Percentiles rank a stretch among this genome's conserved stretches.
phyloP scores from a whole-genome alignment of 257 asterid species.

The Euphrasia confusa region DNA sequence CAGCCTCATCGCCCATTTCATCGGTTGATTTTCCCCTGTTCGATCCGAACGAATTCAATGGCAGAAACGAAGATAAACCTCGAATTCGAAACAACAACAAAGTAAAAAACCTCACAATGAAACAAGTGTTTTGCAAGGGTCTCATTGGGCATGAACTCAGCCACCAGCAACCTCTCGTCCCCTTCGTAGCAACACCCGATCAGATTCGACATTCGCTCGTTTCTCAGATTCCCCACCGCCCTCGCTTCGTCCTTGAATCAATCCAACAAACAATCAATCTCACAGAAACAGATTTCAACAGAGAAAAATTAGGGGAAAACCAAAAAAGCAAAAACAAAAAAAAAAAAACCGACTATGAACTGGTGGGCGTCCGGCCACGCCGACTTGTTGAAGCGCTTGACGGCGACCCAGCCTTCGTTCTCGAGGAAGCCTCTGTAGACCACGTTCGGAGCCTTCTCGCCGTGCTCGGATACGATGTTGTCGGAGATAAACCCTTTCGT shows the following conservation, averaged over 20 bases:
- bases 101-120: constrained; percentile 37
- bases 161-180: constrained; percentile 59
- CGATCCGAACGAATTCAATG: background rate
- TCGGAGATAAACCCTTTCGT: constrained; percentile 48
- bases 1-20: constrained; percentile 68
- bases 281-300: background rate
- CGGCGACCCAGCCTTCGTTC: constrained; percentile 44
- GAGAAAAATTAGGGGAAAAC: background rate
- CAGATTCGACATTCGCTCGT: constrained; percentile 49
- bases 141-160: constrained; percentile 62
- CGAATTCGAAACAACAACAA: background rate
- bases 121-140: constrained; percentile 60
- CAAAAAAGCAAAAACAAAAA: background rate
- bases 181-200: constrained; percentile 52
- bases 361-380: constrained; percentile 72
- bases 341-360: constrained; percentile 37
- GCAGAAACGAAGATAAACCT: background rate
- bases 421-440: constrained; percentile 56
- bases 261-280: constrained; percentile 12
- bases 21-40: constrained; percentile 59
- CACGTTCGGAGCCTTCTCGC: constrained; percentile 63
- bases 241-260: constrained; percentile 49
- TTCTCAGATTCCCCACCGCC: constrained; percentile 52
- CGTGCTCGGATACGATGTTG: constrained; percentile 63
- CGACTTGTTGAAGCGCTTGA: constrained; percentile 58